Evolutionary conservation across 768 basidiomycete genomes (phyloP).

Genomic region (Suillus subluteus): DNA sequence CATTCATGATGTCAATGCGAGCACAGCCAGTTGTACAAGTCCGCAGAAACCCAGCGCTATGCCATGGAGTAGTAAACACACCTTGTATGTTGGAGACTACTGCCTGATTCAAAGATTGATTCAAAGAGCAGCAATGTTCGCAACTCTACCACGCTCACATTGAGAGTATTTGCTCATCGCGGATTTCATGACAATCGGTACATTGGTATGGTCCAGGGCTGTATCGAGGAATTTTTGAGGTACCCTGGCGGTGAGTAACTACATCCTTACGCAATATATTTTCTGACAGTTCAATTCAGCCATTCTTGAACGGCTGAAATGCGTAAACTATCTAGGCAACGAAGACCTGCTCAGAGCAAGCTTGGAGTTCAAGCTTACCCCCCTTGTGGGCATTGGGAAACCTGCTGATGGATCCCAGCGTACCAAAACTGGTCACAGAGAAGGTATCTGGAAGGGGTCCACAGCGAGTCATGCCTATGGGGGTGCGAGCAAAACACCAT

Average conservation of each 20-base stretch:
- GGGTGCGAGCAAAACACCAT: background rate
- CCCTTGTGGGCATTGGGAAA: background rate
- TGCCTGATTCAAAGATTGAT: conserved; percentile 1
- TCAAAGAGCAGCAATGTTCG: conserved; percentile 1
- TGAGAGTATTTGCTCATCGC: conserved; percentile 11
- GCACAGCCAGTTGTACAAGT: too few relatives aligned
- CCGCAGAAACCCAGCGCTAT: conserved; percentile 1
- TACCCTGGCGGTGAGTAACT: background rate
- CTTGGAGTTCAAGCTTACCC: background rate
- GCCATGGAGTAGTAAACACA: conserved; percentile 1
- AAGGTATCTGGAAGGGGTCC: background rate
- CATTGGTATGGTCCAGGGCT: conserved; percentile 6
- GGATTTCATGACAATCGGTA: background rate
- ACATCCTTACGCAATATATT: background rate
- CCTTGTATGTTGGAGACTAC: background rate
- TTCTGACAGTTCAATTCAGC: background rate
- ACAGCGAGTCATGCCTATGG: too few relatives aligned
- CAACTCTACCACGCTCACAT: conserved; percentile 3
- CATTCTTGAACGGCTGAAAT: conserved; percentile 1
- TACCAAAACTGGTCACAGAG: background rate
- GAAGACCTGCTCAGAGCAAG: background rate
- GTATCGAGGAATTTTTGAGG: background rate
- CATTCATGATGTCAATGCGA: background rate
- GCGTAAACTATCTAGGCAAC: background rate
- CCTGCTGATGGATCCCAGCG: background rate